Evolutionary conservation across 1,284 basidiomycete species (phyloP).

Genomic region (Megacollybia platyphylla): DNA sequence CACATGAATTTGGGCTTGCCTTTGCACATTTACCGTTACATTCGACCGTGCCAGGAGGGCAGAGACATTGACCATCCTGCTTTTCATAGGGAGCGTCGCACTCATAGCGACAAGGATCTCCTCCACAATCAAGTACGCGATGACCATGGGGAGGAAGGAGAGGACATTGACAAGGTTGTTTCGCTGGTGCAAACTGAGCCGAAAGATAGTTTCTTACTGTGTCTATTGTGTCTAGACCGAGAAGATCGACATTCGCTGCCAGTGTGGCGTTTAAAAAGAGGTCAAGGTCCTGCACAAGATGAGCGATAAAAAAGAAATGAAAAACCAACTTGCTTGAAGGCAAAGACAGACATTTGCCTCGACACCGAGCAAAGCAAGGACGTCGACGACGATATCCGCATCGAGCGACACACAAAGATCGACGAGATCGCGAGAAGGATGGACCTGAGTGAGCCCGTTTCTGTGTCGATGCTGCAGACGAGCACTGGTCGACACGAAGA

Average conservation of each 20-base stretch:
- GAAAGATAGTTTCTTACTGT: neutral
- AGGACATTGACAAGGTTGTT: neutral
- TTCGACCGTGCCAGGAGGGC: neutral
- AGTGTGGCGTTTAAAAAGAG: neutral
- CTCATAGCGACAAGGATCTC: neutral
- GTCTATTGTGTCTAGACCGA: neutral
- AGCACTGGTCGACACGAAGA: neutral
- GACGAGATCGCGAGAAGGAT: neutral
- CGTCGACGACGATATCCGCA: neutral
- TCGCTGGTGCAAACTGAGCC: neutral
- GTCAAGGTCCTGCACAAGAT: neutral
- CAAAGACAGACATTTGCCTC: neutral
- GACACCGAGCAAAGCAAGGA: neutral
- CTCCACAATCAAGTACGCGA: neutral
- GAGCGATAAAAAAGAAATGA: neutral
- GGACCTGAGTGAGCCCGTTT: neutral
- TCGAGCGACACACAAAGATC: neutral
- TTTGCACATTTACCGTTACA: slow-evolving; percentile 1
- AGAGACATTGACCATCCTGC: neutral
- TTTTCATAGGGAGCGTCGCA: neutral
- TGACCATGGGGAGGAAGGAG: neutral
- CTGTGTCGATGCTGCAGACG: neutral
- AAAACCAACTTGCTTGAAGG: neutral
- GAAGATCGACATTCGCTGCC: neutral
- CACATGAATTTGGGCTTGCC: neutral